These are phyloP conservation scores for Penicillium crustosum DNA, from an alignment of 2,329 filamentous ascomycete species.

Conservation along the genomic window DNA sequence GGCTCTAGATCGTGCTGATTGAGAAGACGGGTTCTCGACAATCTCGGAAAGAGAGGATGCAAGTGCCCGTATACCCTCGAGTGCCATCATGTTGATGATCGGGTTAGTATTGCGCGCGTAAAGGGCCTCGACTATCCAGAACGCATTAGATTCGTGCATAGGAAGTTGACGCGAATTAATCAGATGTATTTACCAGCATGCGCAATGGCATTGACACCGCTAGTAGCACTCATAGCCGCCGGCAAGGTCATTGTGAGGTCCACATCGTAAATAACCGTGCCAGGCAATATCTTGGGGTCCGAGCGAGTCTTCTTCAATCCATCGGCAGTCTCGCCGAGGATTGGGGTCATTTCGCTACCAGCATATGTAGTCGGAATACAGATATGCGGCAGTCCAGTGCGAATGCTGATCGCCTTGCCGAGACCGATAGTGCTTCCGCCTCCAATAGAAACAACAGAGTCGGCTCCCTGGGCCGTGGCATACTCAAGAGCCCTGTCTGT, in stretches of 20 bases:
- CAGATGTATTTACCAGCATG: slow-evolving; percentile 51
- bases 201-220: slow-evolving; percentile 65
- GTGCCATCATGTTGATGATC: slow-evolving; percentile 58
- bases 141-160: neutral
- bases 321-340: slow-evolving; percentile 61
- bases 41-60: slow-evolving; percentile 56
- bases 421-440: slow-evolving; percentile 63
- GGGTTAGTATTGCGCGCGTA: slow-evolving; percentile 64
- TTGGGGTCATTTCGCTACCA: slow-evolving; percentile 64
- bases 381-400: slow-evolving; percentile 57
- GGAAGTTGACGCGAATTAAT: neutral
- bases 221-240: slow-evolving; percentile 53
- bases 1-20: slow-evolving; percentile 52
- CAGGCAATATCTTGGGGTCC: slow-evolving; percentile 61
- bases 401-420: slow-evolving; percentile 58
- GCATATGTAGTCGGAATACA: slow-evolving; percentile 64
- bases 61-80: slow-evolving; percentile 58
- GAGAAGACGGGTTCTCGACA: slow-evolving; percentile 46
- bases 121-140: slow-evolving; percentile 56
- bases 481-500: slow-evolving; percentile 58
- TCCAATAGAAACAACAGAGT: slow-evolving; percentile 61
- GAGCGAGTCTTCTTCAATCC: slow-evolving; percentile 59
- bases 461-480: slow-evolving; percentile 47
- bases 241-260: slow-evolving; percentile 62
- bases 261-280: slow-evolving; percentile 64